Evolutionary conservation across 768 basidiomycete species (phyloP).

Genomic region (Steccherinum ochraceum): DNA sequence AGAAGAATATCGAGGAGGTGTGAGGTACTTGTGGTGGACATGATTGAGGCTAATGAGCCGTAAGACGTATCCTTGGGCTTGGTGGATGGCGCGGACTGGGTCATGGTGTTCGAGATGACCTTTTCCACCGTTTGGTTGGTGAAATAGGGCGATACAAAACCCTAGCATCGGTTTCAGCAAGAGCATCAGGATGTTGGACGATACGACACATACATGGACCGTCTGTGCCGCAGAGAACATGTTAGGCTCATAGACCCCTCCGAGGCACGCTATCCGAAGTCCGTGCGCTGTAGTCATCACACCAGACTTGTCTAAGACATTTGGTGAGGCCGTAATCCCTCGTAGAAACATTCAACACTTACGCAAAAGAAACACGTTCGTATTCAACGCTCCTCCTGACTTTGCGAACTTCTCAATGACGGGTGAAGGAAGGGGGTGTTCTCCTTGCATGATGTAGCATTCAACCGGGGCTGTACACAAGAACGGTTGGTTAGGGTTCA

Average conservation of each 20-base stretch:
- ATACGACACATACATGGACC: conserved; percentile 46
- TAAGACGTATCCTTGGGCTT: conserved; percentile 34
- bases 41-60: conserved; percentile 62
- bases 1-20: conserved; percentile 77
- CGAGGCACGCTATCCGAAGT: conserved; percentile 80
- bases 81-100: conserved; percentile 32
- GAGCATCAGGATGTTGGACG: conserved; percentile 3
- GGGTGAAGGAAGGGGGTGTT: conserved; percentile 60
- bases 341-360: conserved; percentile 23
- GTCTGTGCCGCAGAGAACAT: conserved; percentile 54
- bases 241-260: conserved; percentile 64
- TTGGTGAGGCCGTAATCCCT: conserved; percentile 3
- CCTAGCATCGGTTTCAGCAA: conserved; percentile 38
- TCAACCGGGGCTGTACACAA: conserved; percentile 64
- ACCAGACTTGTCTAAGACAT: conserved; percentile 65
- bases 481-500: conserved; percentile 8
- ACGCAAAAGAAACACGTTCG: conserved; percentile 85
- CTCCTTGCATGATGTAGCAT: conserved; percentile 91
- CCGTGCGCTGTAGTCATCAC: conserved; percentile 74
- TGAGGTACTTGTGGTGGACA: conserved; percentile 51
- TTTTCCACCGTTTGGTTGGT: conserved; percentile 64
- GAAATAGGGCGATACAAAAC: conserved; percentile 74
- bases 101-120: conserved; percentile 62
- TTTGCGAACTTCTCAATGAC: conserved; percentile 72
- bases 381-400: conserved; percentile 73